These are phyloP conservation scores for Papiliotrema nemorosa DNA, from an alignment of 1,284 basidiomycete species.

Conservation along the genomic window DNA sequence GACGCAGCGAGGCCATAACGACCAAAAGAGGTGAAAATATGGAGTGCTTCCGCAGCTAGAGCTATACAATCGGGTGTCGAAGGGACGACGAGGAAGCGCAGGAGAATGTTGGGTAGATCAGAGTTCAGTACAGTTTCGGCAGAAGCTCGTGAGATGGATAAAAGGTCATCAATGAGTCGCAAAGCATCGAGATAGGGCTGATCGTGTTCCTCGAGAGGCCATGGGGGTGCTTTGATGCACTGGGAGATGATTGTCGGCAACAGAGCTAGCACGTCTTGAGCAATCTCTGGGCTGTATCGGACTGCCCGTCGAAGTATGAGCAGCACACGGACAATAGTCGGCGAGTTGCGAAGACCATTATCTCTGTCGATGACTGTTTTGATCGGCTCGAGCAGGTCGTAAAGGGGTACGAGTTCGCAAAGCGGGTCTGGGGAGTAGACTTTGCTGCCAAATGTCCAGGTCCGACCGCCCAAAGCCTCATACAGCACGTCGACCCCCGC, in stretches of 20 bases:
- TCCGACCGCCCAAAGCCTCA: constrained; percentile 20
- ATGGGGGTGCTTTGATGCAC: constrained; percentile 38
- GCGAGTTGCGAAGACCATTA: constrained; percentile 16
- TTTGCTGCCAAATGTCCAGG: constrained; percentile 21
- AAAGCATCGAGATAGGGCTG: constrained; percentile 56
- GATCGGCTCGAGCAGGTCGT: constrained; percentile 32
- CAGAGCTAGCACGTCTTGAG: constrained; percentile 58
- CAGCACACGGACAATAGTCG: constrained; percentile 55
- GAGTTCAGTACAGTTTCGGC: constrained; percentile 57
- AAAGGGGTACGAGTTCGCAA: constrained; percentile 24
- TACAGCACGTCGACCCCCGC: constrained; percentile 36
- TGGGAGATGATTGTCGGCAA: constrained; percentile 54
- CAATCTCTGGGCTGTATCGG: constrained; percentile 57
- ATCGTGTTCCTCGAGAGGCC: constrained; percentile 48
- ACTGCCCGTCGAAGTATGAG: constrained; percentile 62
- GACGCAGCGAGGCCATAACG: constrained; percentile 70
- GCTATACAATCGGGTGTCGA: constrained; percentile 47
- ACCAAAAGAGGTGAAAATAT: constrained; percentile 64
- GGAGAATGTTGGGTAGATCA: constrained; percentile 61
- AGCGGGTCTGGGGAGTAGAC: background rate
- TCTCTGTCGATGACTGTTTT: constrained; percentile 27
- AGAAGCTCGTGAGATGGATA: constrained; percentile 62
- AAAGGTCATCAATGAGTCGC: constrained; percentile 60
- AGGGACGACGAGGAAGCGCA: constrained; percentile 65
- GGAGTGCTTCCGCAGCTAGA: constrained; percentile 57